These are phyloP conservation scores for Eimeria sp. DNA, from an alignment of 169 alveolate species.

Conservation along the genomic window DNA sequence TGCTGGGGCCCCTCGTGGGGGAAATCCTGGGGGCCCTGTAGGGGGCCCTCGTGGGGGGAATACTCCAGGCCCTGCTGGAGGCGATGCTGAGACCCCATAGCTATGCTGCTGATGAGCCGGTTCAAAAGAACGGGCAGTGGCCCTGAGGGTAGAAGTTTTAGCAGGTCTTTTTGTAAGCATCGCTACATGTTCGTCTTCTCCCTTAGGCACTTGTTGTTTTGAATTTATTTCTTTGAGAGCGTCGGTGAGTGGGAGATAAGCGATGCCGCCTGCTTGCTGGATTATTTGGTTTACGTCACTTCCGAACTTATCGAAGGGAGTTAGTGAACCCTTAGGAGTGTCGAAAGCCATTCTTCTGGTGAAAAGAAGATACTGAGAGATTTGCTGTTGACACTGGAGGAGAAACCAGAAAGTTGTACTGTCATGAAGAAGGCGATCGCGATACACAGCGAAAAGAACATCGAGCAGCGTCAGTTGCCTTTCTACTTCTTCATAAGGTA, in stretches of 20 bases:
- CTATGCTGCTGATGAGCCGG: no score
- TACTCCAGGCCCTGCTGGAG: no score
- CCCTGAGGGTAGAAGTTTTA: neutral
- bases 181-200: neutral
- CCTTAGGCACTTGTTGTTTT: neutral
- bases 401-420: neutral
- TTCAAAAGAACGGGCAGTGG: neutral
- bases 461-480: neutral
- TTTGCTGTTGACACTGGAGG: neutral
- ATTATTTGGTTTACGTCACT: neutral
- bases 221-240: neutral
- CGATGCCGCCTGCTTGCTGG: neutral
- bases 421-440: neutral
- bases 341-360: neutral
- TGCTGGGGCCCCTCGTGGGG: no score
- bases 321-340: accelerated
- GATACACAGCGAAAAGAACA: neutral
- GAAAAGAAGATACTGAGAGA: neutral
- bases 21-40: no score
- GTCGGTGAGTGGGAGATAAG: neutral
- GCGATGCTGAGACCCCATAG: no score
- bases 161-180: neutral
- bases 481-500: neutral
- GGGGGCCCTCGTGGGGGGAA: no score
- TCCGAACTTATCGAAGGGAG: neutral